Evolutionary conservation across 257 asterid genomes (phyloP).

Genomic region (Petrea volubilis): DNA sequence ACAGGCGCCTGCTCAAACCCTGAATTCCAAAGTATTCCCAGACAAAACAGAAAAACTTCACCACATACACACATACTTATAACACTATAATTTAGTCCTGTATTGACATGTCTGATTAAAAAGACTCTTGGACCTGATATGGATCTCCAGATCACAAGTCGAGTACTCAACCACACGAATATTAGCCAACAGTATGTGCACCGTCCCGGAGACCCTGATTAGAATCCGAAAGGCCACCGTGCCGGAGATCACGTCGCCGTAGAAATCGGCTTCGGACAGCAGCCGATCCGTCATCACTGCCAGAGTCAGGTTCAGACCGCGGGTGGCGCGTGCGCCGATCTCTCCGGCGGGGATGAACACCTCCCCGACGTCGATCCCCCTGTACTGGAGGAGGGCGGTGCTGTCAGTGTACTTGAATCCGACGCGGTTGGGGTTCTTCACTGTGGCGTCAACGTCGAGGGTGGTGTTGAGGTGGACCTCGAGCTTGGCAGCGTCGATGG

Average conservation of each 20-base stretch:
- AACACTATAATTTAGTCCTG: conserved; percentile 51
- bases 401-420: conserved; percentile 53
- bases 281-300: conserved; percentile 69
- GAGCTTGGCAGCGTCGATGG: conserved; percentile 40
- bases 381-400: conserved; percentile 47
- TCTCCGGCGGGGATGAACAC: conserved; percentile 60
- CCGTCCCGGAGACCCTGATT: conserved; percentile 50
- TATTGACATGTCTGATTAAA: conserved; percentile 56
- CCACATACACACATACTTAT: too few relatives aligned
- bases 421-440: conserved; percentile 64
- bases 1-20: too few relatives aligned
- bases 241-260: conserved; percentile 44
- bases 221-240: conserved; percentile 36
- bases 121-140: conserved; percentile 27
- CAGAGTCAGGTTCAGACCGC: conserved; percentile 47
- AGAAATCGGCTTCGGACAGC: conserved; percentile 39
- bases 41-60: too few relatives aligned
- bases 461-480: conserved; percentile 46
- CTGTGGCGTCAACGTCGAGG: conserved; percentile 37
- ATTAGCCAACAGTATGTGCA: conserved; percentile 42
- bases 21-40: too few relatives aligned
- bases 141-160: conserved; percentile 53
- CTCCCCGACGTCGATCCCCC: conserved; percentile 56
- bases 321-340: conserved; percentile 43
- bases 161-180: conserved; percentile 47